phyloP scores from a whole-genome alignment of 2,329 filamentous ascomycete genomes.

The Pyrenochaeta sp. region DNA sequence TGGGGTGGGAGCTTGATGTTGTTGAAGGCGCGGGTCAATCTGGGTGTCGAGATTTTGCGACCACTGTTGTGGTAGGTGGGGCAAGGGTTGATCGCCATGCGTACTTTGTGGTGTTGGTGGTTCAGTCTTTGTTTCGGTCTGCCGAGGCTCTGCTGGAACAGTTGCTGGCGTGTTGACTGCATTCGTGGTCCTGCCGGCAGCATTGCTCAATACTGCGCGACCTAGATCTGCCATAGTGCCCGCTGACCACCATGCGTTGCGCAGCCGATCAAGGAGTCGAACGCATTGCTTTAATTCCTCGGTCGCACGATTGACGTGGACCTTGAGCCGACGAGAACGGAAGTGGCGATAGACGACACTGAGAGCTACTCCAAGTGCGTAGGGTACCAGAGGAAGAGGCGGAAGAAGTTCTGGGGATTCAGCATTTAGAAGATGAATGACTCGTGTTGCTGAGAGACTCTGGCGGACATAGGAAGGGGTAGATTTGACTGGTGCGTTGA shows the following conservation, averaged over 20 bases:
- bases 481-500: conserved; percentile 55
- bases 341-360: conserved; percentile 66
- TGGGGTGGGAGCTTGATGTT: conserved; percentile 33
- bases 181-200: conserved; percentile 46
- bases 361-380: conserved; percentile 63
- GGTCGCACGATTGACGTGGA: conserved; percentile 57
- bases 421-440: conserved; percentile 60
- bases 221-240: conserved; percentile 57
- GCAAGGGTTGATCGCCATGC: conserved; percentile 20
- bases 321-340: conserved; percentile 59
- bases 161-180: conserved; percentile 45
- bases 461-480: conserved; percentile 63
- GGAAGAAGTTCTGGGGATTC: conserved; percentile 57
- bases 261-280: conserved; percentile 53
- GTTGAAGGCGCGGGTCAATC: conserved; percentile 47
- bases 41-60: conserved; percentile 33
- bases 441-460: conserved; percentile 63
- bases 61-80: conserved; percentile 28
- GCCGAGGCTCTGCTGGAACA: conserved; percentile 26
- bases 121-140: conserved; percentile 28
- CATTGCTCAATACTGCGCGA: conserved; percentile 49
- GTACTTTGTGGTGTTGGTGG: conserved; percentile 25
- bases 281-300: conserved; percentile 56
- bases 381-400: conserved; percentile 64
- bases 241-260: conserved; percentile 56